These are phyloP conservation scores for Talaromyces sp. DNA, from an alignment of 2,329 filamentous ascomycete genomes.

Conservation along the genomic window DNA sequence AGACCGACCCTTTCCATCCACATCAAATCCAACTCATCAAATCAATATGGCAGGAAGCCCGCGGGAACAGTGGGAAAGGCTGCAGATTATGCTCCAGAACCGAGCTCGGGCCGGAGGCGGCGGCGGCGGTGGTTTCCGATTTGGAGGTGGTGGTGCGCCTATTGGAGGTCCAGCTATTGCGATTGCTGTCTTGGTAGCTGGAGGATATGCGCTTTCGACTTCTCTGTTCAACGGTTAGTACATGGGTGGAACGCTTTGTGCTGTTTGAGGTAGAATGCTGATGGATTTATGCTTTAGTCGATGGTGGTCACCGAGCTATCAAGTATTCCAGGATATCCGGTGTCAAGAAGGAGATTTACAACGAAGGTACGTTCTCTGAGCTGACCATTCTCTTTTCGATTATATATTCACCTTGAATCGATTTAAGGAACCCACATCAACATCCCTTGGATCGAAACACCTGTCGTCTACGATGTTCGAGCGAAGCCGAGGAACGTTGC, in stretches of 20 bases:
- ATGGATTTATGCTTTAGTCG: constrained; percentile 56
- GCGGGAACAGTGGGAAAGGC: constrained; percentile 64
- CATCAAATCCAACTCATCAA: constrained; percentile 27
- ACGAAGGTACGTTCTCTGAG: constrained; percentile 65
- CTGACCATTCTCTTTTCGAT: not conserved
- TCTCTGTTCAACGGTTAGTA: constrained; percentile 65
- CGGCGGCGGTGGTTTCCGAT: constrained; percentile 53
- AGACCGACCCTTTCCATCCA: constrained; percentile 22
- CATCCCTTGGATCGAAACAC: constrained; percentile 96
- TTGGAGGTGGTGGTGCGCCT: constrained; percentile 53
- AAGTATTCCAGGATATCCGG: constrained; percentile 93
- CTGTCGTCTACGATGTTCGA: constrained; percentile 95
- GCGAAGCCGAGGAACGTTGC: constrained; percentile 96
- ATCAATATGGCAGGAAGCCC: constrained; percentile 54
- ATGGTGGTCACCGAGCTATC: constrained; percentile 97
- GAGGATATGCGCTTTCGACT: constrained; percentile 49
- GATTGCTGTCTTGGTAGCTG: constrained; percentile 53
- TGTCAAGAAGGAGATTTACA: constrained; percentile 95
- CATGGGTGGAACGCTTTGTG: not conserved
- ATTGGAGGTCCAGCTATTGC: constrained; percentile 54
- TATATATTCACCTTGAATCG: not conserved
- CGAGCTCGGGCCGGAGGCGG: constrained; percentile 50
- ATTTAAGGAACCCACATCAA: constrained; percentile 79
- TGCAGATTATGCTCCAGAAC: constrained; percentile 62
- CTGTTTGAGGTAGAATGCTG: not conserved